Base-by-base conservation (phyloP, 495 filamentous ascomycete species). In the Hypoxylon lienhwacheense region DNA sequence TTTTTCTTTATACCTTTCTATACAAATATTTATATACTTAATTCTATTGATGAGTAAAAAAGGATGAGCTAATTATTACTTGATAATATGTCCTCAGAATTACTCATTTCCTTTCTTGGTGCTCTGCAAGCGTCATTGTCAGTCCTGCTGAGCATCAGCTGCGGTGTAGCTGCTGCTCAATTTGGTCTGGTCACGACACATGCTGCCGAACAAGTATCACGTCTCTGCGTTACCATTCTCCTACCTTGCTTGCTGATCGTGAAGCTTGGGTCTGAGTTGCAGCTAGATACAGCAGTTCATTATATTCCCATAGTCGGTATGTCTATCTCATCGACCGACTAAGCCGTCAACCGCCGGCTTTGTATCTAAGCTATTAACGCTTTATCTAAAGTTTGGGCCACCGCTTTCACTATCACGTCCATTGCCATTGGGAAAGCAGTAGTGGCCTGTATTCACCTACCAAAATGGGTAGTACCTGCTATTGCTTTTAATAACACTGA, bases 401-500 rank as follows among this genome's bases (percentile, higher is more conserved):
- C 84, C 3, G 53, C 75, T 48, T 84, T 84, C 58, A 81, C 79
- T 21, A 19, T 76, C 21, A 29, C 74, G 2, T 87, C 82, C 2
- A 79, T 87, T 36, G 51, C 61, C 0, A 56, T 87, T 15, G 83
- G 80, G 1, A 66, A 70, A 25, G 36, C 71, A 2, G 53, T 70
- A 0, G 77, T 73, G 0, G 68, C 70, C 26, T 8, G 75, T 3
- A 76, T 87, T 44, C 61, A 59, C 24, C 61, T 90, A 25, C 87
- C 86, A 1, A 68, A 71, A 40, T 91, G 85, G 86, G 77, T 80
- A 10, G 82, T 81, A 0, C 81, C 83, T 0, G 83, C 85, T 1
- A 76, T 88, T 37, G 75, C 83, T 31, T 89, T 90, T 71, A 91
- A 89, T 71, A 92, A 90, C 61, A 88, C 87, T 0, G 88, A 84